Evolutionary conservation across 1,284 basidiomycete genomes (phyloP), one percentile per base, ranked within the genome.

Genomic region (Cutaneotrichosporon daszewskae): DNA sequence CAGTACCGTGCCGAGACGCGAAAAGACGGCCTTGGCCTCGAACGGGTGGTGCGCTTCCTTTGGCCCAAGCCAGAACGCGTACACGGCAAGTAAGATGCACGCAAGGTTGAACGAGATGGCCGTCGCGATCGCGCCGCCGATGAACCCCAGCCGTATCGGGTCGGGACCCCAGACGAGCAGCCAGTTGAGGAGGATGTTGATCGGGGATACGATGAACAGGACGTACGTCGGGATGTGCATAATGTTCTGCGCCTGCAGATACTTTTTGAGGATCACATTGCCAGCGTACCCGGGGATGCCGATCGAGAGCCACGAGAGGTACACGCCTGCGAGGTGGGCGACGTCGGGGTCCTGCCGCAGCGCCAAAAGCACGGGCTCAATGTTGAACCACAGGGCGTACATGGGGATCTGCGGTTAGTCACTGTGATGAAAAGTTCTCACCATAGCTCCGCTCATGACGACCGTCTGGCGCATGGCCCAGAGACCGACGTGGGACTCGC

Each of bases 51-150:
- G 95, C 1, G 90, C 89, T 0, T 82, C 85, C 28, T 75, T 72
- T 0, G 88, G 84, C 0, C 84, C 83, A 52, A 81, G 82, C 59
- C 81, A 80, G 10, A 85, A 51, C 12, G 83, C 85, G 61, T 90
- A 94, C n/a, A 76, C 43, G 28, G 87, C 65, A 2, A 82, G 84
- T 33, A 81, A 35, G 62, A 58, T 5, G 44, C 62, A 64, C 46
- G 91, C 84, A 24, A 94, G 74, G 69, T 90, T 94, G 74, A 89
- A 88, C 3, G 85, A 87, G 47, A 94, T 77, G 0, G 86, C 85
- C 0, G 87, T 89, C 0, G 92, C 87, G 27, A 96, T 76, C 0
- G 94, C 92, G 2, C 92, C 92, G 9, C 94, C 94, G 47, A 90
- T 81, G 69, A 91, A 98, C 8, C 94, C 94, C 1, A 97, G 74